Evolutionary conservation across 169 alveolate genomes (phyloP).

Genomic region (Perkinsus olseni): DNA sequence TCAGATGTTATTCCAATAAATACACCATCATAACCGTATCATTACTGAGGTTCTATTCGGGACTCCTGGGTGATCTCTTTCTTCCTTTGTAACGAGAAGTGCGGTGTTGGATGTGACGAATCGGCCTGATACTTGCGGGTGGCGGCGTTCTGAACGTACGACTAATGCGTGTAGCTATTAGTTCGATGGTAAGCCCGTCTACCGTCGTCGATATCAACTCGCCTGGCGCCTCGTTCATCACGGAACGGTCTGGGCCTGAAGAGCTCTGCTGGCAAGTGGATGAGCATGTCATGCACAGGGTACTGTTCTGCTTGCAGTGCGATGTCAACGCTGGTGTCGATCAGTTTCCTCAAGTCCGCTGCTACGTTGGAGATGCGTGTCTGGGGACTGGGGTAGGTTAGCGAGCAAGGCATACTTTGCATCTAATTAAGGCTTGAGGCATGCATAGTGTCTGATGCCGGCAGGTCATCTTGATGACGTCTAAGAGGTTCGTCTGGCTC

Average conservation of each 20-base stretch:
- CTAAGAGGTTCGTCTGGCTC: not conserved
- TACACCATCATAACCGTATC: not conserved
- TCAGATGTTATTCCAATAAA: not conserved
- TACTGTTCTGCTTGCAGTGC: not conserved
- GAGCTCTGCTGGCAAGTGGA: not conserved
- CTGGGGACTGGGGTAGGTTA: not conserved
- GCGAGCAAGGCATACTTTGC: too few relatives aligned
- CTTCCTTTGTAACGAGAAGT: too few relatives aligned
- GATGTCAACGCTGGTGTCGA: not conserved
- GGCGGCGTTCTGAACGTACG: not conserved
- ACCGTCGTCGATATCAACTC: not conserved
- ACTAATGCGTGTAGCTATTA: not conserved
- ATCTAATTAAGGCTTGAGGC: too few relatives aligned
- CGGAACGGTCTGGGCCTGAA: not conserved
- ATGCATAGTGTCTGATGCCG: too few relatives aligned
- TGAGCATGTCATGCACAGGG: not conserved
- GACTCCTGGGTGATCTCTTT: too few relatives aligned
- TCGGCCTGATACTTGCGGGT: too few relatives aligned
- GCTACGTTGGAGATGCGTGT: not conserved
- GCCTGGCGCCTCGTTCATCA: not conserved
- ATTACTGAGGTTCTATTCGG: not conserved
- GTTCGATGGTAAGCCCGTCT: not conserved
- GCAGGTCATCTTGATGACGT: not conserved
- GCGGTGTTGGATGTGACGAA: too few relatives aligned
- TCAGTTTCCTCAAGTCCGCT: not conserved